A percentile compares a stretch with the other conserved stretches of the same genome.
Conservation (phyloP, 1,284 basidiomycete species). For the Sparassis latifolia region DNA sequence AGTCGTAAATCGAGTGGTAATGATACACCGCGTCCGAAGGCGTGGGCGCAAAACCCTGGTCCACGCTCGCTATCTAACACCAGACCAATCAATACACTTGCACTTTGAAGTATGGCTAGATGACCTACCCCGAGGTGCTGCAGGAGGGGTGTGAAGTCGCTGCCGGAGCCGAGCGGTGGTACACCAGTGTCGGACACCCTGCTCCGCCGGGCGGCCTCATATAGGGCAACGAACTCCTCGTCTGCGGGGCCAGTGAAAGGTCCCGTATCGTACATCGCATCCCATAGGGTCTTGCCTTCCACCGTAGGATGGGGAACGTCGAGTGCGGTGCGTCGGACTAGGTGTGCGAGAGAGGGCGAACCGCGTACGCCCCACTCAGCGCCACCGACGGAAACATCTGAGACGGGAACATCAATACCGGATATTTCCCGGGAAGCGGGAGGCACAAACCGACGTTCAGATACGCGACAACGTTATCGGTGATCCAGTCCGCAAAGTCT, state of each 20-base stretch:
- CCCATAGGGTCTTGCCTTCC: conserved; percentile 53
- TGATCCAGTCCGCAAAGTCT: conserved; percentile 81
- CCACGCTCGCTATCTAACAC: conserved; percentile 42
- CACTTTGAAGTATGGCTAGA: neutral
- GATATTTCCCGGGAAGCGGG: conserved; percentile 3
- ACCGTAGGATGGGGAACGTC: conserved; percentile 64
- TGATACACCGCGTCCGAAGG: conserved; percentile 63
- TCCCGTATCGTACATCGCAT: conserved; percentile 53
- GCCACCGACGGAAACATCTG: conserved; percentile 66
- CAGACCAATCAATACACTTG: conserved; percentile 1
- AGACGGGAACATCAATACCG: conserved; percentile 3
- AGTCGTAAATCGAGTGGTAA: conserved; percentile 74
- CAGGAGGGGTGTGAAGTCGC: conserved; percentile 80
- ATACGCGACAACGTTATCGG: conserved; percentile 78
- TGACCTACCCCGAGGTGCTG: conserved; percentile 46
- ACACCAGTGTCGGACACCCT: conserved; percentile 28
- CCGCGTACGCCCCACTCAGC: conserved; percentile 48
- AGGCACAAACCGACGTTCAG: conserved; percentile 67
- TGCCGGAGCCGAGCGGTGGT: conserved; percentile 48
- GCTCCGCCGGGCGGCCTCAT: conserved; percentile 20
- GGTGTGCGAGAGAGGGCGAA: conserved; percentile 75
- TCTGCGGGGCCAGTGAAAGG: conserved; percentile 37
- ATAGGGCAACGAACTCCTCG: conserved; percentile 21
- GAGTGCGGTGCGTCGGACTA: conserved; percentile 63
- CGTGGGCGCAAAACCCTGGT: conserved; percentile 44